These are phyloP conservation scores for Phytophthora nicotianae DNA, from an alignment of 352 stramenopile genomes.

Conservation along the genomic window DNA sequence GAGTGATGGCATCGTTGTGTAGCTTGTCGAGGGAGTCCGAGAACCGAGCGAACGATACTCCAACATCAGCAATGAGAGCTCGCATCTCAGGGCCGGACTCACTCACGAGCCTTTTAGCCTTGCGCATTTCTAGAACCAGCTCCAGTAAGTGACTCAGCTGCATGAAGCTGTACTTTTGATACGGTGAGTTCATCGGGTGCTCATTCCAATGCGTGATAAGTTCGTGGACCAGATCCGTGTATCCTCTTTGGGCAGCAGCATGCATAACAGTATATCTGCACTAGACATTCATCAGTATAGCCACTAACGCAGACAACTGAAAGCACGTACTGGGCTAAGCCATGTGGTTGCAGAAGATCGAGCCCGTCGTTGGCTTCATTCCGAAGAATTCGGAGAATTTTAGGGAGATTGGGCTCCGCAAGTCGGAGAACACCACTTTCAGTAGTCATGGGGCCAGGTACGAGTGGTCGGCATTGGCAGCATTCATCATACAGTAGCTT, in stretches of 20 bases:
- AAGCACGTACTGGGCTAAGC: constrained; percentile 54
- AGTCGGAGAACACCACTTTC: constrained; percentile 70
- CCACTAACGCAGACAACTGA: neutral
- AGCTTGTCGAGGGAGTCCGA: constrained; percentile 71
- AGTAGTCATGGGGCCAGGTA: constrained; percentile 53
- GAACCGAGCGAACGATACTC: constrained; percentile 66
- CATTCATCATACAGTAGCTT: constrained; percentile 83
- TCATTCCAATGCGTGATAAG: constrained; percentile 64
- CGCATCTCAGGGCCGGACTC: constrained; percentile 64
- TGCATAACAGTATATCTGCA: constrained; percentile 60
- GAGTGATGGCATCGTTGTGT: constrained; percentile 50
- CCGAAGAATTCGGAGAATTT: constrained; percentile 61
- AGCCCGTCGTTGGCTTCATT: constrained; percentile 62
- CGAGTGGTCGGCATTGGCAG: constrained; percentile 64
- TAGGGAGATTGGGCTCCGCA: constrained; percentile 65
- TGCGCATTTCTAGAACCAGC: constrained; percentile 54
- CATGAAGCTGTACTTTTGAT: constrained; percentile 70
- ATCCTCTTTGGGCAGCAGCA: constrained; percentile 72
- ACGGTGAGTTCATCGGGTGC: constrained; percentile 64
- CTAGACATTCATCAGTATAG: constrained; percentile 6
- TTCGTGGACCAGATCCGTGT: constrained; percentile 62
- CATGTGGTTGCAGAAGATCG: constrained; percentile 70
- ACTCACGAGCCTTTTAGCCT: constrained; percentile 57
- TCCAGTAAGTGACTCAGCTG: constrained; percentile 54
- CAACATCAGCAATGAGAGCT: constrained; percentile 54